Conservation (phyloP, 805 yeast genomes). For the Yamadazyma endophytica region DNA sequence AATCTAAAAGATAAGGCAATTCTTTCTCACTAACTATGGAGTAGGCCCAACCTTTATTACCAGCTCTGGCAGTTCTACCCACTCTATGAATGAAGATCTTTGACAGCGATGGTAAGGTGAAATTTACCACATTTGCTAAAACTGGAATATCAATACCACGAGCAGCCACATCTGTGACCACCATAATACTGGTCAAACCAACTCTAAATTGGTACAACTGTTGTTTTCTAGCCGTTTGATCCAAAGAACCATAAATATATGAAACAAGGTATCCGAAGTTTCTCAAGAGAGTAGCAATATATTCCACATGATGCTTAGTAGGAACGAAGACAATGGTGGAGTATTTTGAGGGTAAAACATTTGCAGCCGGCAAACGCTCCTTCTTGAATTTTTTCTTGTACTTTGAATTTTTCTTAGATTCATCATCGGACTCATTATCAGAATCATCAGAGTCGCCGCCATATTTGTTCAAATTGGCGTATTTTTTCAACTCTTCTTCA, state of each 20-base stretch:
- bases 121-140: constrained; percentile 90
- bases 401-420: constrained; percentile 19
- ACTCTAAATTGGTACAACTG: constrained; percentile 81
- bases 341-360: constrained; percentile 74
- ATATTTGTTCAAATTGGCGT: constrained; percentile 45
- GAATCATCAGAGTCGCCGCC: constrained; percentile 54
- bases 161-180: constrained; percentile 97
- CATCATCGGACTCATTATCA: constrained; percentile 39
- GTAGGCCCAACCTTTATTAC: constrained; percentile 96
- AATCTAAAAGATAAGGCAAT: constrained; percentile 82
- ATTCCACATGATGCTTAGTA: constrained; percentile 97
- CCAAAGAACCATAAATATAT: constrained; percentile 89
- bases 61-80: constrained; percentile 99
- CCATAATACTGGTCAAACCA: constrained; percentile 81
- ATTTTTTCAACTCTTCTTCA: constrained; percentile 55
- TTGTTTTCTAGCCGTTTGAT: constrained; percentile 89
- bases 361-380: constrained; percentile 69
- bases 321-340: constrained; percentile 95
- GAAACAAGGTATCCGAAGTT: constrained; percentile 84
- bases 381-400: constrained; percentile 41
- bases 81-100: constrained; percentile 95
- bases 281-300: constrained; percentile 63
- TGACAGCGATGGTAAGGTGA: constrained; percentile 84
- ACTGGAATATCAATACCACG: constrained; percentile 99
- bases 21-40: constrained; percentile 82